phyloP scores from a whole-genome alignment of 352 stramenopile genomes.

The Sclerospora graminicola region DNA sequence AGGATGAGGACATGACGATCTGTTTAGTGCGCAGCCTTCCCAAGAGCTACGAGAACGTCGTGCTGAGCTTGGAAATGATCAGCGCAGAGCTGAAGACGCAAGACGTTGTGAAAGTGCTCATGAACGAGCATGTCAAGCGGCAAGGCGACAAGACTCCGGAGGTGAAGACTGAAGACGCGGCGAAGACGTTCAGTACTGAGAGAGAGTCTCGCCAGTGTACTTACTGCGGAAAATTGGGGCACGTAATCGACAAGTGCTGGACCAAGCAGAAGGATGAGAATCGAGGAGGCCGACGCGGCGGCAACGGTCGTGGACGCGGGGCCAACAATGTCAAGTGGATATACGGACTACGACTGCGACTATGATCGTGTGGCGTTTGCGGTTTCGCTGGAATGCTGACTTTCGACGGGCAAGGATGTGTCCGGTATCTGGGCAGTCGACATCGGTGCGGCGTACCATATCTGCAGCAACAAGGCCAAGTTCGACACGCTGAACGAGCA shows the following conservation, averaged over 20 bases:
- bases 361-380: constrained; percentile 8
- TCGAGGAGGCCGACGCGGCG: constrained; percentile 1
- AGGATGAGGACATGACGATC: too few relatives aligned
- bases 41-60: too few relatives aligned
- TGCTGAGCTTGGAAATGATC: too few relatives aligned
- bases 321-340: constrained; percentile 6
- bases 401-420: not conserved
- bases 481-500: not conserved
- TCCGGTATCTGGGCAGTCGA: not conserved
- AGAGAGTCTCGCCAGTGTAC: too few relatives aligned
- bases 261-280: constrained; percentile 15
- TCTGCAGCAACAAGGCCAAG: not conserved
- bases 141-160: too few relatives aligned
- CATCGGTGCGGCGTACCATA: not conserved
- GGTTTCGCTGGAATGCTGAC: constrained; percentile 6
- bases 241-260: constrained; percentile 12
- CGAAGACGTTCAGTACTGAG: too few relatives aligned
- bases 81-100: too few relatives aligned
- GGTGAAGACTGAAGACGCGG: too few relatives aligned
- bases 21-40: too few relatives aligned
- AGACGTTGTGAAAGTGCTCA: too few relatives aligned
- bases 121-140: too few relatives aligned
- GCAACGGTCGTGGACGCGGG: constrained; percentile 5
- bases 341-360: not conserved
- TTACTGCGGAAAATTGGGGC: constrained; percentile 15